phyloP scores from a whole-genome alignment of 2,329 filamentous ascomycete genomes.

The Chrysoporthe puriensis region DNA sequence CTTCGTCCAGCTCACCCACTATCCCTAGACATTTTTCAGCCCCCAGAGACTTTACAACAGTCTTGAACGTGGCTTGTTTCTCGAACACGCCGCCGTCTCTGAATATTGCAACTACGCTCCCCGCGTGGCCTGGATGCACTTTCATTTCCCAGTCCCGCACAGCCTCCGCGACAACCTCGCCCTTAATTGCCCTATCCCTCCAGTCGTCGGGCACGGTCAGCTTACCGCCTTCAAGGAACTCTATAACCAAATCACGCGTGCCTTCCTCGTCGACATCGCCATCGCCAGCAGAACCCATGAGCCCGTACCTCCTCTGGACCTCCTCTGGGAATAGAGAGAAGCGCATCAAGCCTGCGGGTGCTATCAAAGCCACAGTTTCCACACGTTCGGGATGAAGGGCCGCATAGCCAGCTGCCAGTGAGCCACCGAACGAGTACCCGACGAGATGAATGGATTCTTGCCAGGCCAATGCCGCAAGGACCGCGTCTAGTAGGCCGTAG shows the following conservation, averaged over 20 bases:
- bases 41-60: conserved; percentile 24
- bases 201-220: conserved; percentile 48
- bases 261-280: conserved; percentile 38
- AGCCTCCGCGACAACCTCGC: conserved; percentile 51
- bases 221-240: conserved; percentile 47
- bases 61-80: conserved; percentile 32
- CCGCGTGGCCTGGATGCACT: conserved; percentile 49
- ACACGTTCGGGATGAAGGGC: conserved; percentile 34
- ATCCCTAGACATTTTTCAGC: conserved; percentile 8
- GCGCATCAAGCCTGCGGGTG: conserved; percentile 50
- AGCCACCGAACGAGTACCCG: conserved; percentile 54
- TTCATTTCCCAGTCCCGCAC: conserved; percentile 52
- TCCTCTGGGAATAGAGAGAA: conserved; percentile 35
- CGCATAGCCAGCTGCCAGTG: conserved; percentile 44
- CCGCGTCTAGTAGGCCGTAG: conserved; percentile 42
- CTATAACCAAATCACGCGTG: conserved; percentile 42
- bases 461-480: conserved; percentile 49
- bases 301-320: conserved; percentile 27
- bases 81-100: conserved; percentile 50
- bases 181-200: conserved; percentile 44
- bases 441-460: conserved; percentile 45
- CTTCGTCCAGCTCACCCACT: conserved; percentile 18
- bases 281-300: not conserved
- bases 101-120: conserved; percentile 50
- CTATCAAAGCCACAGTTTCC: conserved; percentile 45